phyloP scores from a whole-genome alignment of 352 stramenopile species.

The Blastocystis sp. region DNA sequence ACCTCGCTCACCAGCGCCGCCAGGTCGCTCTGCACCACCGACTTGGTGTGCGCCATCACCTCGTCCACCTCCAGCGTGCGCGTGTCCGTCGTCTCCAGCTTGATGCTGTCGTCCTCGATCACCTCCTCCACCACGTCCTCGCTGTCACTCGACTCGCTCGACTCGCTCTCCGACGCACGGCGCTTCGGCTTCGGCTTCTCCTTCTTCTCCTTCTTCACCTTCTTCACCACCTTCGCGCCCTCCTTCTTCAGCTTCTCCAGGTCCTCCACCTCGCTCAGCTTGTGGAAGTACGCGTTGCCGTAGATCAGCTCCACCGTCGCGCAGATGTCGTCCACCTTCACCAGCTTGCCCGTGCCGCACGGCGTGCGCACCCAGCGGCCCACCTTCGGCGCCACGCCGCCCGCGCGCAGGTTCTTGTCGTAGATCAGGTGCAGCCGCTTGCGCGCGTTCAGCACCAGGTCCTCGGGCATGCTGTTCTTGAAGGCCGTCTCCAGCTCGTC shows the following conservation, averaged over 20 bases:
- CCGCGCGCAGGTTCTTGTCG: constrained; percentile 65
- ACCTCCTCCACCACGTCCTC: constrained; percentile 19
- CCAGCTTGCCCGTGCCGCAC: constrained; percentile 58
- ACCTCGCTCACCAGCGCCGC: constrained; percentile 42
- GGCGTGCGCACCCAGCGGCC: constrained; percentile 48
- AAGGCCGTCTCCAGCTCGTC: constrained; percentile 58
- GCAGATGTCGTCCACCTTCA: constrained; percentile 66
- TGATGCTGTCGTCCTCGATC: constrained; percentile 55
- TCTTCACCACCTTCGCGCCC: constrained; percentile 50
- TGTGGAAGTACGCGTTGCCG: constrained; percentile 65
- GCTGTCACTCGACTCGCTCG: neutral
- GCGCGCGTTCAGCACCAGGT: constrained; percentile 55
- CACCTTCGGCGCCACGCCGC: constrained; percentile 60
- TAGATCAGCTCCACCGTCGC: constrained; percentile 67
- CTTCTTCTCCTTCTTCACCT: constrained; percentile 37
- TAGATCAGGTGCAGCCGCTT: constrained; percentile 69
- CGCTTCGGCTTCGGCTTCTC: neutral
- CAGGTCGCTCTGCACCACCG: constrained; percentile 55
- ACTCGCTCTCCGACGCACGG: neutral
- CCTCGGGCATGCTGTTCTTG: constrained; percentile 49
- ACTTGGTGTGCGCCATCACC: constrained; percentile 32
- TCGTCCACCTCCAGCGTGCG: constrained; percentile 41
- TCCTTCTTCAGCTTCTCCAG: constrained; percentile 70
- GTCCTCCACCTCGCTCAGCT: constrained; percentile 67
- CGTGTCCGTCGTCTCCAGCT: constrained; percentile 67